phyloP scores from a whole-genome alignment of 805 yeast genomes.

The Cyberlindnera veronae region DNA sequence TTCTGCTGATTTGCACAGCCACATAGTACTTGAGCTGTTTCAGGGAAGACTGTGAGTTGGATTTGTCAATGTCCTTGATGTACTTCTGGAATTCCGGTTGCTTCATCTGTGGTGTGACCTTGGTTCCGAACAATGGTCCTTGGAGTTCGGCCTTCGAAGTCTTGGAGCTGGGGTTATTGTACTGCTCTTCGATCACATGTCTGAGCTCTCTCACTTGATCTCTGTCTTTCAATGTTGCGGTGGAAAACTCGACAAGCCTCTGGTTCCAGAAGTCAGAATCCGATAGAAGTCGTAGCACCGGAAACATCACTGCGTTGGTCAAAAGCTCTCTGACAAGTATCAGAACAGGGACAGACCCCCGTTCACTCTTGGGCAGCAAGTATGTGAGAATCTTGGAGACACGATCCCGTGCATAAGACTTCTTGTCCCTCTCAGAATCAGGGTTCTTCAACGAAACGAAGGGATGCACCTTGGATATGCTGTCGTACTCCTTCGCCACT shows the following conservation, averaged over 20 bases:
- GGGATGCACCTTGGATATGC: slow-evolving; percentile 48
- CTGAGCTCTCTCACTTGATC: slow-evolving; percentile 71
- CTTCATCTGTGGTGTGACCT: slow-evolving; percentile 38
- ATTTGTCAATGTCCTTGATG: slow-evolving; percentile 31
- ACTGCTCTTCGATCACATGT: slow-evolving; percentile 65
- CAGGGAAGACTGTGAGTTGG: slow-evolving; percentile 39
- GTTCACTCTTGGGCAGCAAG: slow-evolving; percentile 43
- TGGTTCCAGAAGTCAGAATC: slow-evolving; percentile 81
- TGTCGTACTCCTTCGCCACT: slow-evolving; percentile 38
- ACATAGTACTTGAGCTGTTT: slow-evolving; percentile 46
- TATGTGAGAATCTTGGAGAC: slow-evolving; percentile 44
- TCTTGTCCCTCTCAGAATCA: slow-evolving; percentile 40
- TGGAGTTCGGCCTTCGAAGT: slow-evolving; percentile 6
- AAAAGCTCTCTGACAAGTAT: slow-evolving; percentile 61
- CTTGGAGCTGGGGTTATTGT: slow-evolving; percentile 26
- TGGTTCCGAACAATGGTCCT: slow-evolving; percentile 29
- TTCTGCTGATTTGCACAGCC: slow-evolving; percentile 44
- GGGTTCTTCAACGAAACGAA: slow-evolving; percentile 42
- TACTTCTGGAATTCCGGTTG: slow-evolving; percentile 40
- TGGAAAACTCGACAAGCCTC: slow-evolving; percentile 52
- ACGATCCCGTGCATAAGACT: slow-evolving; percentile 44
- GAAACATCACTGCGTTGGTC: slow-evolving; percentile 52
- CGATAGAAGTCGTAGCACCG: slow-evolving; percentile 47
- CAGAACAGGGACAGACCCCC: slow-evolving; percentile 43
- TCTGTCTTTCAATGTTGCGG: slow-evolving; percentile 66